Percentiles rank a stretch among this genome's conserved stretches.
These are phyloP conservation scores for Micromonas commoda DNA, from an alignment of 139 green algal species.

Conservation along the genomic window DNA sequence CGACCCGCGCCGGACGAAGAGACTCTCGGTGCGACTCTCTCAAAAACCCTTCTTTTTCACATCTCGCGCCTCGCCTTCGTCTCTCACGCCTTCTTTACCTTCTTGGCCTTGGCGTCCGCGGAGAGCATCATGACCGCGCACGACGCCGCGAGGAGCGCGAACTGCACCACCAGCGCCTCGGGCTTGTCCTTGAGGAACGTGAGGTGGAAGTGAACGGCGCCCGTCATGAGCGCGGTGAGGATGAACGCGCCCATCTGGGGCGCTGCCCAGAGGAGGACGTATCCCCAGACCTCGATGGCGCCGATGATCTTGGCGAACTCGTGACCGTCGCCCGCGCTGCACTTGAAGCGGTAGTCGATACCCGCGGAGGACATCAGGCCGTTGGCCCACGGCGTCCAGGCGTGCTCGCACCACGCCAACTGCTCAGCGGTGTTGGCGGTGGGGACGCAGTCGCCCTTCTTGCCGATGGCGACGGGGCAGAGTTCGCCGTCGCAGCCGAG, in stretches of 20 bases:
- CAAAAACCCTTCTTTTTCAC: too few relatives aligned
- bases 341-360: background rate
- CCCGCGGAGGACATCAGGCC: background rate
- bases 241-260: constrained; percentile 15
- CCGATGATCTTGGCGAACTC: constrained; percentile 26
- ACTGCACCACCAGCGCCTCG: constrained; percentile 26
- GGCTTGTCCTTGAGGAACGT: constrained; percentile 15
- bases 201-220: constrained; percentile 31
- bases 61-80: too few relatives aligned
- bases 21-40: too few relatives aligned
- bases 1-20: too few relatives aligned
- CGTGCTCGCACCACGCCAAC: constrained; percentile 31
- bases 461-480: constrained; percentile 26
- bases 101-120: background rate
- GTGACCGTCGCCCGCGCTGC: background rate
- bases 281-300: constrained; percentile 21
- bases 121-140: constrained; percentile 17
- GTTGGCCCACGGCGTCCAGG: constrained; percentile 28
- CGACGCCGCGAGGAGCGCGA: constrained; percentile 8
- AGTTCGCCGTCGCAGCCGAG: constrained; percentile 15
- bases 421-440: constrained; percentile 24
- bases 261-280: constrained; percentile 14
- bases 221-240: constrained; percentile 11
- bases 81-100: background rate
- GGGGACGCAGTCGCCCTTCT: constrained; percentile 12